These are phyloP conservation scores for Aspergillus leporis DNA, from an alignment of 495 filamentous ascomycete species.

Conservation along the genomic window DNA sequence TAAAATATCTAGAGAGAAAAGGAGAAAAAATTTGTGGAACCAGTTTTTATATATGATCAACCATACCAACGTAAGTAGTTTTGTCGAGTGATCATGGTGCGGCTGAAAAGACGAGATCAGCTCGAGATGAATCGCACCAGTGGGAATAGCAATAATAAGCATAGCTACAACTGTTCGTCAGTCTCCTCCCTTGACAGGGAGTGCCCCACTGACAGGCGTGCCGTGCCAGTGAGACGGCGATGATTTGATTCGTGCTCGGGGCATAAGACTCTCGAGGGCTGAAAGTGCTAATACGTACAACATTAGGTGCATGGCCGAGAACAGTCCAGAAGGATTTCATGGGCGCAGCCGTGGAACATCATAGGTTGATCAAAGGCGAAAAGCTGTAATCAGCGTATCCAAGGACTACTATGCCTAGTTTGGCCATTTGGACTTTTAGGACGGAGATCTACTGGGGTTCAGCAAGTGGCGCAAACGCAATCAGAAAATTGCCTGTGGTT, in stretches of 20 bases:
- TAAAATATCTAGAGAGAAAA: neutral
- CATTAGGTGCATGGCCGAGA: conserved; percentile 1
- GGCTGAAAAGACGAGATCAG: conserved; percentile 11
- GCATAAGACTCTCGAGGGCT: conserved; percentile 1
- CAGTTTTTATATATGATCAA: neutral
- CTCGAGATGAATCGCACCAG: conserved; percentile 10
- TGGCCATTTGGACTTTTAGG: neutral
- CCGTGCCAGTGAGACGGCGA: neutral
- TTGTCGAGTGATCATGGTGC: neutral
- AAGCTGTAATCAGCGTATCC: neutral
- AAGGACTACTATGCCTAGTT: neutral
- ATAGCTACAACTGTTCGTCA: neutral
- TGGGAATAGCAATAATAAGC: conserved; percentile 1
- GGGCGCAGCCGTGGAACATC: conserved; percentile 10
- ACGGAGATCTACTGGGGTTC: conserved; percentile 10
- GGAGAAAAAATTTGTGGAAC: neutral
- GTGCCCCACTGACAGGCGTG: conserved; percentile 17
- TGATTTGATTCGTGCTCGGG: conserved; percentile 12
- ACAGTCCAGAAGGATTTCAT: neutral
- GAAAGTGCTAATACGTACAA: neutral
- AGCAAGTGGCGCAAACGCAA: neutral
- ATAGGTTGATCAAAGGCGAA: neutral
- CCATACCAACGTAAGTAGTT: neutral
- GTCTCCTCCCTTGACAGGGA: neutral
- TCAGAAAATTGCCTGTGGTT: neutral